phyloP scores from a whole-genome alignment of 768 basidiomycete genomes.

The Infundibulicybe gibba region DNA sequence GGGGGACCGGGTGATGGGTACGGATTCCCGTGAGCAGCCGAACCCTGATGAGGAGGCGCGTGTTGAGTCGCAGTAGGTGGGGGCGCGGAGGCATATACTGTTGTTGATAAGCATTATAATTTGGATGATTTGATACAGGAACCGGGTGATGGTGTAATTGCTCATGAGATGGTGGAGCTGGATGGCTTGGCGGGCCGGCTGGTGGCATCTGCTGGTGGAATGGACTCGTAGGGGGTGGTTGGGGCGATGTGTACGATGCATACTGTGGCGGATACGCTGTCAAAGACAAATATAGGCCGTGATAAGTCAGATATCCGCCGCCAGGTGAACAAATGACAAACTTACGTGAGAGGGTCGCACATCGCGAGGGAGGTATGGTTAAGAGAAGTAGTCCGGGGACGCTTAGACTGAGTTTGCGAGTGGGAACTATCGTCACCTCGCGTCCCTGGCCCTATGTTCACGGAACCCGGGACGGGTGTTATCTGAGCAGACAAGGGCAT shows the following conservation, averaged over 20 bases:
- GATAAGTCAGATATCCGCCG: background rate
- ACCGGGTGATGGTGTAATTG: slow-evolving; percentile 37
- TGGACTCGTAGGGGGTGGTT: slow-evolving; percentile 25
- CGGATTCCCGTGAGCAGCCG: slow-evolving; percentile 35
- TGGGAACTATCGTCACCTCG: slow-evolving; percentile 34
- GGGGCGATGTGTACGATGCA: slow-evolving; percentile 34
- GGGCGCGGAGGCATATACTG: slow-evolving; percentile 27
- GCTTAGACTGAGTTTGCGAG: slow-evolving; percentile 37
- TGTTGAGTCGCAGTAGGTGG: slow-evolving; percentile 26
- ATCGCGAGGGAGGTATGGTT: slow-evolving; percentile 38
- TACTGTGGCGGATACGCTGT: slow-evolving; percentile 40
- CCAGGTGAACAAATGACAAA: slow-evolving; percentile 9
- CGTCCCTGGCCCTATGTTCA: slow-evolving; percentile 26
- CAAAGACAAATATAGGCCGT: slow-evolving; percentile 14
- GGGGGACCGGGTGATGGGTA: slow-evolving; percentile 43
- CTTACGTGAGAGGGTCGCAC: slow-evolving; percentile 50
- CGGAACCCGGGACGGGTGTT: slow-evolving; percentile 31
- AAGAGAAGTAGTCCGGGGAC: slow-evolving; percentile 34
- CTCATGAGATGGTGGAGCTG: slow-evolving; percentile 33
- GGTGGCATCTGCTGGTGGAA: slow-evolving; percentile 27
- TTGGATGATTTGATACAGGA: slow-evolving; percentile 29
- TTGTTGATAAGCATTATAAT: slow-evolving; percentile 27
- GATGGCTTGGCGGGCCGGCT: slow-evolving; percentile 19
- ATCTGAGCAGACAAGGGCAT: slow-evolving; percentile 42
- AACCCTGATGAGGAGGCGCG: slow-evolving; percentile 24